Evolutionary conservation across 371 early-diverging fungal species (phyloP), one percentile per base, ranked within the genome.

Genomic region (Nematocida displodere): DNA sequence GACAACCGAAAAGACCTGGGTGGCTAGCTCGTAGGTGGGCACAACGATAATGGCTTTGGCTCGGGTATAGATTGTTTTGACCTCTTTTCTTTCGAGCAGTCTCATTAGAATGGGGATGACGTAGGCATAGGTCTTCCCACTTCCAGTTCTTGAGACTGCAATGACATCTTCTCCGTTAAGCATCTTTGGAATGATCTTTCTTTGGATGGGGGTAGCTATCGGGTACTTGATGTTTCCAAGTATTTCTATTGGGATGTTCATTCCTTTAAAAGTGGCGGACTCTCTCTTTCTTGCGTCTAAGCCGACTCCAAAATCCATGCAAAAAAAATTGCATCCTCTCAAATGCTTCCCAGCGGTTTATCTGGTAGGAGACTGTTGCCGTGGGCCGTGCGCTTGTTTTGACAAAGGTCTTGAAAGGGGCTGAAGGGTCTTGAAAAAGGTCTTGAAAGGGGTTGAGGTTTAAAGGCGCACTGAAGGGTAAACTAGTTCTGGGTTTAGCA

Each of bases 51-150:
- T 52, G 1, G 87, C 87, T 83, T 92, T 92, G 11, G 91, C 92
- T 33, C 33, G 44, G 4, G 75, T 71, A 33, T 61, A 71, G 15
- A 71, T 39, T 1, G 22, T 61, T 53, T 71, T 71, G 26, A 49
- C 54, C 80, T 89, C 87, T 15, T 86, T 85, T 84, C 89, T 81
- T 33, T 88, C 86, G 31, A 87, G 85, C 40, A 95, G 92, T 78
- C 86, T 89, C 82, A 95, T 92, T 42, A 96, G 79, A 13, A 94
- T 86, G 0, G 97, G 96, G 44, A 96, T 81, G 54, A 90, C 87
- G 85, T 94, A 99, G 0, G 96, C 92, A 13, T 91, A 90, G 15
- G 97, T 96, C 83, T 99, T 99, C 66, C 99, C 99, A 67, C 91
- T 91, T 47, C 99, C 99, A 0, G 99, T 99, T 39, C 92, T 85